A percentile compares a stretch with the other conserved stretches of the same genome.
Evolutionary conservation across 257 asterid species (phyloP).

Genomic region (Craterostigma plantagineum): DNA sequence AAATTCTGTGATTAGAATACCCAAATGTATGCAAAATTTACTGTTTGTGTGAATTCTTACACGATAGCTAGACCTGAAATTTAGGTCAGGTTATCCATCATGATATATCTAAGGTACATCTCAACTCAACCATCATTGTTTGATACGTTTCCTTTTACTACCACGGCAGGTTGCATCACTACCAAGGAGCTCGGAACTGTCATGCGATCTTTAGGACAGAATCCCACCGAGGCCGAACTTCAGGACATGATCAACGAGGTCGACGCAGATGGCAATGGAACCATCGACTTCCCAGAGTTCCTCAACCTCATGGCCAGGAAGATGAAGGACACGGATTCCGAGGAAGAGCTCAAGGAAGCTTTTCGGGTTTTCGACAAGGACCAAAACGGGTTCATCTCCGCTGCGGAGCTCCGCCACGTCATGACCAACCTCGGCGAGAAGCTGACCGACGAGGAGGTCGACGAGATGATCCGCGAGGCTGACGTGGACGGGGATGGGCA

Average conservation of each 20-base stretch:
- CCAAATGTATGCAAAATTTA: too few species aligned
- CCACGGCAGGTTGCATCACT: constrained; percentile 32
- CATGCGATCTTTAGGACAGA: constrained; percentile 46
- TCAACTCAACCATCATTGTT: too few species aligned
- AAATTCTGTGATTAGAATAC: too few species aligned
- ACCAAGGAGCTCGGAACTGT: constrained; percentile 43
- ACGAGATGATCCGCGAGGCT: constrained; percentile 53
- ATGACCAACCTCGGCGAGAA: constrained; percentile 54
- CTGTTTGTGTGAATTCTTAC: too few species aligned
- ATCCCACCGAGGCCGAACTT: constrained; percentile 45
- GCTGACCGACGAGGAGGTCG: constrained; percentile 36
- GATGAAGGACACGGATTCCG: constrained; percentile 40
- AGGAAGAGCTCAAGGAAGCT: constrained; percentile 51
- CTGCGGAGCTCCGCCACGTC: constrained; percentile 47
- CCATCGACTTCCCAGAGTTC: constrained; percentile 44
- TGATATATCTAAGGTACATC: too few species aligned
- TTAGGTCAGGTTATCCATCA: too few species aligned
- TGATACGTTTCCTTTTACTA: not conserved
- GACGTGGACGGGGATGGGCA: constrained; percentile 59
- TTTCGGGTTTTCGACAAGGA: constrained; percentile 46
- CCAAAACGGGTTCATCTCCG: constrained; percentile 36
- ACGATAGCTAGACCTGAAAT: too few species aligned
- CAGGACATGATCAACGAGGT: constrained; percentile 51
- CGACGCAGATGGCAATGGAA: constrained; percentile 43
- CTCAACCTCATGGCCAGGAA: constrained; percentile 48